Evolutionary conservation across 1,284 basidiomycete genomes (phyloP).

Genomic region (Inonotus hispidus): DNA sequence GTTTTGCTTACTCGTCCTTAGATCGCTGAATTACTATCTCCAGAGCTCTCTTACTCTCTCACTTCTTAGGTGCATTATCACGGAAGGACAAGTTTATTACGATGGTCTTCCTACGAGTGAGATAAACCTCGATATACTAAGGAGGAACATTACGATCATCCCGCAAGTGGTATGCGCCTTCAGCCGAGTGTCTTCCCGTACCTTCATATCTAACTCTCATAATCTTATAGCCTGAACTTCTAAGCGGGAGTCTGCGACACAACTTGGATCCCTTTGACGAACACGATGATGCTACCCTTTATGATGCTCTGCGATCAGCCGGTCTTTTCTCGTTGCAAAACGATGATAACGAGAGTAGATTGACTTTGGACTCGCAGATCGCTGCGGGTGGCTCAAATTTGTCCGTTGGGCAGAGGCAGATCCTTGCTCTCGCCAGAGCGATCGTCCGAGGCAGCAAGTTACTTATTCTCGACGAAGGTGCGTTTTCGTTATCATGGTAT

Average conservation of each 20-base stretch:
- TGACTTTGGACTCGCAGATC: constrained; percentile 33
- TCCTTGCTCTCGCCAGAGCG: constrained; percentile 34
- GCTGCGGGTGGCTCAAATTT: constrained; percentile 38
- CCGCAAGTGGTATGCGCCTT: constrained; percentile 30
- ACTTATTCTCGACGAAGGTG: constrained; percentile 33
- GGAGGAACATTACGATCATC: constrained; percentile 47
- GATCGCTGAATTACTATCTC: background rate
- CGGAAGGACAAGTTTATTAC: constrained; percentile 39
- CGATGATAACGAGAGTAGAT: constrained; percentile 25
- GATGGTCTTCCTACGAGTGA: constrained; percentile 29
- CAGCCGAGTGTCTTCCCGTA: background rate
- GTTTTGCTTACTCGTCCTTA: background rate
- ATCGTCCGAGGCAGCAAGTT: constrained; percentile 31
- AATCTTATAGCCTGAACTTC: constrained; percentile 38
- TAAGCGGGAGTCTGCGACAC: constrained; percentile 31
- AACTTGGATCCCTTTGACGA: constrained; percentile 46
- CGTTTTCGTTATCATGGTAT: background rate
- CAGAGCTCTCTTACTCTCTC: constrained; percentile 40
- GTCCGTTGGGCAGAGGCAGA: constrained; percentile 50
- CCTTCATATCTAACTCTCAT: background rate
- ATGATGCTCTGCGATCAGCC: constrained; percentile 27
- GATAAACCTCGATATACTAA: constrained; percentile 57
- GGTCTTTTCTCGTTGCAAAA: constrained; percentile 30
- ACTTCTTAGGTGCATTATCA: constrained; percentile 37
- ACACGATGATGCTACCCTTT: constrained; percentile 41